Conservation (phyloP, 192 early-diverging fungal species). For the Phlyctochytrium bullatum region DNA sequence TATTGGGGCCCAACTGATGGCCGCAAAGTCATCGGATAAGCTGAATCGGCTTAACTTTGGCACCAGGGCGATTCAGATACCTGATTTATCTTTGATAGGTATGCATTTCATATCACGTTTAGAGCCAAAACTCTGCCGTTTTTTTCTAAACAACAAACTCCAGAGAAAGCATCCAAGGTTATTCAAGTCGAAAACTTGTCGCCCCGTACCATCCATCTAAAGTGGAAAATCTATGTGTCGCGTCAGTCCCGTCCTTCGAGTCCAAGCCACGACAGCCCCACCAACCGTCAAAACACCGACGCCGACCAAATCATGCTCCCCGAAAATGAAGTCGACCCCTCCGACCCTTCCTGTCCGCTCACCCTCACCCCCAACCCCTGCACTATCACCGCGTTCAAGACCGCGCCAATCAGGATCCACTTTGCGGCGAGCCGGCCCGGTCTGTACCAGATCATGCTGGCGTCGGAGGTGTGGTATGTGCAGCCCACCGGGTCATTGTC, state of each 20-base stretch:
- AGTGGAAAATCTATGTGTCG: constrained; percentile 43
- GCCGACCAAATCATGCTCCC: constrained; percentile 26
- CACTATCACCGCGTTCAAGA: constrained; percentile 38
- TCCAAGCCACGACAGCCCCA: constrained; percentile 2
- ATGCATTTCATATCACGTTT: background rate
- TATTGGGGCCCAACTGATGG: constrained; percentile 43
- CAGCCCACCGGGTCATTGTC: constrained; percentile 31
- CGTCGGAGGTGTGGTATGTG: constrained; percentile 49
- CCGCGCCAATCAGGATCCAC: constrained; percentile 27
- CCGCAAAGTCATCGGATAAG: constrained; percentile 15
- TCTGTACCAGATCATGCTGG: constrained; percentile 34
- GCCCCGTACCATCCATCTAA: constrained; percentile 39
- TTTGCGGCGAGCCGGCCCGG: constrained; percentile 36
- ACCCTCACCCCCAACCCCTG: constrained; percentile 25
- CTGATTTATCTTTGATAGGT: background rate
- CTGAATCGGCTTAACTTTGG: constrained; percentile 51
- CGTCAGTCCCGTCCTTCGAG: constrained; percentile 9
- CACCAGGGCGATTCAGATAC: constrained; percentile 30
- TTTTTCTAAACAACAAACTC: background rate
- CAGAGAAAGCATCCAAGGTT: constrained; percentile 16
- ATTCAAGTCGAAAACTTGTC: constrained; percentile 50
- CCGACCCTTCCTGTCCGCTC: constrained; percentile 25
- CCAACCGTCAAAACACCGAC: background rate
- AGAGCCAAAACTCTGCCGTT: background rate
- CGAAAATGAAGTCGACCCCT: constrained; percentile 26